Conservation (phyloP, 352 stramenopile genomes). For the Pythium myriotylum region DNA sequence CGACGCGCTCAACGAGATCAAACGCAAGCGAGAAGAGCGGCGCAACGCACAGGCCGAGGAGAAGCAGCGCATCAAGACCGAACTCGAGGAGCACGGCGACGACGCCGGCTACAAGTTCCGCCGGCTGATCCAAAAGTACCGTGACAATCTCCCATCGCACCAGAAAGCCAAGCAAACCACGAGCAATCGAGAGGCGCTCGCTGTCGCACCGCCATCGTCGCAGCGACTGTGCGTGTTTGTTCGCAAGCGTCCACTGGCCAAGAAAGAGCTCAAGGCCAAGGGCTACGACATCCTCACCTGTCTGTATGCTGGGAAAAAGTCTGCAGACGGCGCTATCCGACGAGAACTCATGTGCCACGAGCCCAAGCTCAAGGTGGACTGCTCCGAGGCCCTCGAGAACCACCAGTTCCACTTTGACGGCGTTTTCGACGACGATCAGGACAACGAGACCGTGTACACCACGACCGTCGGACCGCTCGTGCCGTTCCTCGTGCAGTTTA, state of each 20-base stretch:
- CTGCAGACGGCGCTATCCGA: conserved; percentile 15
- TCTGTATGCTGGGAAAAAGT: conserved; percentile 25
- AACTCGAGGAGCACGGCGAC: conserved; percentile 68
- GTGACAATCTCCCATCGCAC: conserved; percentile 37
- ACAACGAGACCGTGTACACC: conserved; percentile 92
- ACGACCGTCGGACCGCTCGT: conserved; percentile 60
- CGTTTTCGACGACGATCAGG: conserved; percentile 91
- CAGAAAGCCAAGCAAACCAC: conserved; percentile 22
- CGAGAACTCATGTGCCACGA: conserved; percentile 71
- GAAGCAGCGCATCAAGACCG: conserved; percentile 65
- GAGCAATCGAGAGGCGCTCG: not conserved
- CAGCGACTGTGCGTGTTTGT: conserved; percentile 63
- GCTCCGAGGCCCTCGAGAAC: conserved; percentile 67
- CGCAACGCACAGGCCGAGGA: conserved; percentile 58
- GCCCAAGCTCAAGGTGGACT: conserved; percentile 74
- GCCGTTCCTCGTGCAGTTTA: conserved; percentile 40
- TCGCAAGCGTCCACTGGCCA: conserved; percentile 65
- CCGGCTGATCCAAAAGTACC: conserved; percentile 61
- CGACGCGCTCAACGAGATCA: conserved; percentile 61
- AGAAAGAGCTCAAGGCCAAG: conserved; percentile 69
- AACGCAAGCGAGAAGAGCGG: conserved; percentile 68
- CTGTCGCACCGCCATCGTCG: not conserved
- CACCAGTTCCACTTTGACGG: conserved; percentile 76
- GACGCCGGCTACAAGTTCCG: conserved; percentile 80
- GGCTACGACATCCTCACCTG: conserved; percentile 70